Evolutionary conservation across 192 early-diverging fungal species (phyloP).

Genomic region (Lobulomyces angularis): DNA sequence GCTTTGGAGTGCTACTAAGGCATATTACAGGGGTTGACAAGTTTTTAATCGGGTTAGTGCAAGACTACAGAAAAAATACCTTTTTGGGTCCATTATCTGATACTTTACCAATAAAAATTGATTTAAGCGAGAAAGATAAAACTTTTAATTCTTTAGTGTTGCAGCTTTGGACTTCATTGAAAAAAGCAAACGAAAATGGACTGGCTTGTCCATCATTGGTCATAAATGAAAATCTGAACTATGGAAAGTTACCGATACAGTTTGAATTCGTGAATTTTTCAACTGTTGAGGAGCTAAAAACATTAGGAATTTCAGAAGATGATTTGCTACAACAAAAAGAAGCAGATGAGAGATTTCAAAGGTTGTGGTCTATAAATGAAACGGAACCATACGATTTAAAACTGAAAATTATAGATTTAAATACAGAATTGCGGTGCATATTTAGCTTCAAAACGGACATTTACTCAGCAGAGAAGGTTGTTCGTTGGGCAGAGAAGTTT

Average conservation of each 20-base stretch:
- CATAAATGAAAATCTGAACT: slow-evolving; percentile 3
- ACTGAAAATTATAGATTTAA: slow-evolving; percentile 29
- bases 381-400: slow-evolving; percentile 19
- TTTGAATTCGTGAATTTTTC: slow-evolving; percentile 28
- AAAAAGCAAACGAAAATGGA: slow-evolving; percentile 13
- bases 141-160: slow-evolving; percentile 28
- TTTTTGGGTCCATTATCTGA: slow-evolving; percentile 35
- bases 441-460: slow-evolving; percentile 18
- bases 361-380: slow-evolving; percentile 22
- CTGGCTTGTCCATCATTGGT: slow-evolving; percentile 13
- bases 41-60: slow-evolving; percentile 29
- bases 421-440: slow-evolving; percentile 16
- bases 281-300: slow-evolving; percentile 17
- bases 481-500: slow-evolving; percentile 34
- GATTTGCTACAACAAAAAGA: slow-evolving; percentile 15
- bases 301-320: slow-evolving; percentile 10
- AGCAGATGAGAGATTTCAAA: not conserved
- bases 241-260: slow-evolving; percentile 16
- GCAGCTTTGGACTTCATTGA: slow-evolving; percentile 11
- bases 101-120: slow-evolving; percentile 30
- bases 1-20: slow-evolving; percentile 34
- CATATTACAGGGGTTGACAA: slow-evolving; percentile 36
- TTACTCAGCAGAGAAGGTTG: slow-evolving; percentile 30
- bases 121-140: slow-evolving; percentile 14
- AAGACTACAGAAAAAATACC: slow-evolving; percentile 16